Evolutionary conservation across 768 basidiomycete species (phyloP), one percentile per base, ranked within the genome.

Genomic region (Russula brevipes): DNA sequence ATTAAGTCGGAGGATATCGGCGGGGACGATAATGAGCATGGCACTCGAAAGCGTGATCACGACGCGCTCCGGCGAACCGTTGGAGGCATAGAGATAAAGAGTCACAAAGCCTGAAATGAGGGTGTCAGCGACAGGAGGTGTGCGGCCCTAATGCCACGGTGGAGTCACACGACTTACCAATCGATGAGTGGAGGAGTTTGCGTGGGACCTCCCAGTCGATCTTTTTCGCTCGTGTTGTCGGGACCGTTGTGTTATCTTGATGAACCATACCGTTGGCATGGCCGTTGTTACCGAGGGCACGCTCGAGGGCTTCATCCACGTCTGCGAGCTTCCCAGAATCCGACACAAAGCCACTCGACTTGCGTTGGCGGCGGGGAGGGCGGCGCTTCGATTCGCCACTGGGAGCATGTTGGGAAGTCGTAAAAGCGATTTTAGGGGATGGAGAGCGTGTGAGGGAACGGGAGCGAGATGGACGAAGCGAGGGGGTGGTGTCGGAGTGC

Each of bases 151-250:
- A 31, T 35, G 46, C 35, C 42, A 54, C 41, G 64, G 50, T 19
- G 17, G 44, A 42, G 52, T 36, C 60, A 66, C 67, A 38, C 64
- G 57, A 79, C 86, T 36, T 45, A 91, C 93, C 94, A 64, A 96
- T 96, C 4, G 89, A 91, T 12, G 89, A 88, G 74, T 97, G 94
- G 49, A 97, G 73, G 10, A 83, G 74, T 74, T 97, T 97, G 66
- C 94, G 77, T 0, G 94, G 94, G 54, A 97, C 86, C 75, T 97
- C 94, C 86, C 88, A 94, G 75, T 94, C 89, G 36, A 90, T 69
- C 8, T 64, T 68, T 56, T 68, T 68, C 17, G 12, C 57, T 19
- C 47, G 44, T 47, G 39, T 39, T 2, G 41, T 33, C 39, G 54
- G 42, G 35, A 30, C 44, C 39, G 38, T 35, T 16, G 46, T 33